These are phyloP conservation scores for Yamadazyma atlantica DNA, from an alignment of 1,139 yeast species.

Conservation along the genomic window DNA sequence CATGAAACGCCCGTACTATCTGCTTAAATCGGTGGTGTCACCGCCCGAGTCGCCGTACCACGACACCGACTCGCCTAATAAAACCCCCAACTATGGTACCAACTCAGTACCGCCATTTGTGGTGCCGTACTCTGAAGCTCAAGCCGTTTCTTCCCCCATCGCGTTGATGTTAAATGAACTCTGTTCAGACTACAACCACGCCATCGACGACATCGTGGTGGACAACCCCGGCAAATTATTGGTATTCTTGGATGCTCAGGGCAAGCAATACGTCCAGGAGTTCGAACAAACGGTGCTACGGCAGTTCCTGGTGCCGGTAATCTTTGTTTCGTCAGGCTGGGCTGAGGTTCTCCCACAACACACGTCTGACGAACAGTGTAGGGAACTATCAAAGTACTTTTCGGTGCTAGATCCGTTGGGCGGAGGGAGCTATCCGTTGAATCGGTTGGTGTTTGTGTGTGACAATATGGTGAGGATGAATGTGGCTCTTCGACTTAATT, in stretches of 20 bases:
- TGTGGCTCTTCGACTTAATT: conserved; percentile 21
- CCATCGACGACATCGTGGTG: conserved; percentile 7
- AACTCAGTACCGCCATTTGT: conserved; percentile 4
- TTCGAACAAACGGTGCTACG: conserved; percentile 6
- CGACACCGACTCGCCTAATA: conserved; percentile 12
- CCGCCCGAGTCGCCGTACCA: too few relatives aligned
- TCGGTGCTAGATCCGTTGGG: conserved; percentile 47
- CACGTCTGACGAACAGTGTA: conserved; percentile 16
- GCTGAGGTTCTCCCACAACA: too few relatives aligned
- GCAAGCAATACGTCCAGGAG: conserved; percentile 24
- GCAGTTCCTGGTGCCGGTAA: conserved; percentile 13
- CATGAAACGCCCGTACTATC: conserved; percentile 9
- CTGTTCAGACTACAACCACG: conserved; percentile 4
- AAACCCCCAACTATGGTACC: conserved; percentile 5
- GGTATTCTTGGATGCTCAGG: conserved; percentile 30
- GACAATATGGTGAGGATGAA: conserved; percentile 22
- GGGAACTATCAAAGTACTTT: conserved; percentile 24
- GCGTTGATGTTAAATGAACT: conserved; percentile 5
- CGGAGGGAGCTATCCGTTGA: conserved; percentile 51
- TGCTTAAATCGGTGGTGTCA: conserved; percentile 6
- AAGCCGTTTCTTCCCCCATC: conserved; percentile 3
- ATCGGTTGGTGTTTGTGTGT: conserved; percentile 37
- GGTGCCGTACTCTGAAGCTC: conserved; percentile 6
- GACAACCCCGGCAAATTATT: conserved; percentile 15
- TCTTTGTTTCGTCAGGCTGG: conserved; percentile 17